phyloP scores from a whole-genome alignment of 2,329 filamentous ascomycete genomes.

The Myrmaecium sp. region DNA sequence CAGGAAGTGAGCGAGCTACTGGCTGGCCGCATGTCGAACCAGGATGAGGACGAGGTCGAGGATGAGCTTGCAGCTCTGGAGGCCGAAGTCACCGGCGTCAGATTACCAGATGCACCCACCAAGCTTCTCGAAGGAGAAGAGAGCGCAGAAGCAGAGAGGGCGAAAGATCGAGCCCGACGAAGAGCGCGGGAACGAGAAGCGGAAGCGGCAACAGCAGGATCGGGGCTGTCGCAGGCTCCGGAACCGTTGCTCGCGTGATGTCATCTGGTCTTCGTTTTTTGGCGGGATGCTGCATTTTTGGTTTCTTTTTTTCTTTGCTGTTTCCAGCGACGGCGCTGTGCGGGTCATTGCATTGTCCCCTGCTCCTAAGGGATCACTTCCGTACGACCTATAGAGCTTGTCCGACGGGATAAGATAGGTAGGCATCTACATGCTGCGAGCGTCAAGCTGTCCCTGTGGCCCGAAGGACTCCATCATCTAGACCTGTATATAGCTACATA shows the following conservation, averaged over 20 bases:
- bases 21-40: constrained; percentile 71
- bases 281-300: constrained; percentile 4
- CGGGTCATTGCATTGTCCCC: too few relatives aligned
- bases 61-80: constrained; percentile 79
- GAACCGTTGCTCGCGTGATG: constrained; percentile 21
- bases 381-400: too few relatives aligned
- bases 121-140: constrained; percentile 14
- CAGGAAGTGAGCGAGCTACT: constrained; percentile 90
- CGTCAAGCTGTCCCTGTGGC: too few relatives aligned
- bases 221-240: constrained; percentile 13
- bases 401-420: too few relatives aligned
- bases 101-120: constrained; percentile 24
- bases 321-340: constrained; percentile 18
- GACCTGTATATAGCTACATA: too few relatives aligned
- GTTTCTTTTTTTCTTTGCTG: constrained; percentile 1
- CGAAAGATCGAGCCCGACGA: constrained; percentile 15
- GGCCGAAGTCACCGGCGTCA: constrained; percentile 35
- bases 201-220: constrained; percentile 7
- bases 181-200: constrained; percentile 16
- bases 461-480: too few relatives aligned
- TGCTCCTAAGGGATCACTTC: too few relatives aligned
- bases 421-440: too few relatives aligned
- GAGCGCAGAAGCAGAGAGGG: constrained; percentile 13
- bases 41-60: constrained; percentile 95
- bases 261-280: too few relatives aligned